Conservation (phyloP, 805 yeast genomes). For the Teunomyces pallodes region DNA sequence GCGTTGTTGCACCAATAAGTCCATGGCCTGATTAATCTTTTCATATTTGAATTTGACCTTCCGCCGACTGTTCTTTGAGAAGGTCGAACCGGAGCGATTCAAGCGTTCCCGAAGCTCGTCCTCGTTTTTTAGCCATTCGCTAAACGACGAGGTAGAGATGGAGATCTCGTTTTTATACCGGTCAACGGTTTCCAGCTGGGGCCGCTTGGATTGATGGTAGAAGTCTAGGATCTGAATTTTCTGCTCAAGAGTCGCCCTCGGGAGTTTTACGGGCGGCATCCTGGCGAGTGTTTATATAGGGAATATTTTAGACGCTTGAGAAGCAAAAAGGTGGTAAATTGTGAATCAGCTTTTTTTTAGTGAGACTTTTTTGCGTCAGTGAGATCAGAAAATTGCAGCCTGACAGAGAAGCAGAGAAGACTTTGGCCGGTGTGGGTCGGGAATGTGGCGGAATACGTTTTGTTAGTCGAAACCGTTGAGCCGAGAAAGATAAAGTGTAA, state of each 20-base stretch:
- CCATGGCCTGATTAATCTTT: conserved; percentile 60
- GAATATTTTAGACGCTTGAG: neutral
- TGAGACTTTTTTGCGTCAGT: neutral
- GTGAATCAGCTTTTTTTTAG: conserved; percentile 1
- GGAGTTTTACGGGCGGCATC: conserved; percentile 22
- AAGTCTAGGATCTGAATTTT: conserved; percentile 54
- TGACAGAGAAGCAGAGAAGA: neutral
- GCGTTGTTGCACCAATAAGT: conserved; percentile 46
- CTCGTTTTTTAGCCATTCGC: conserved; percentile 62
- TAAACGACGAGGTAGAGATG: conserved; percentile 57
- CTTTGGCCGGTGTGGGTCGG: neutral
- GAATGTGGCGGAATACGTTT: neutral
- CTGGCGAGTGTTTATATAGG: neutral
- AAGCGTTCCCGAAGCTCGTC: conserved; percentile 46
- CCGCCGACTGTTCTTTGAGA: conserved; percentile 37
- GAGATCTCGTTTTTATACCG: conserved; percentile 48
- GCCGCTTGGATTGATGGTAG: conserved; percentile 45
- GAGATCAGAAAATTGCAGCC: neutral
- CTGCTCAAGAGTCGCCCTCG: conserved; percentile 59
- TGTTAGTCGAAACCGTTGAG: neutral
- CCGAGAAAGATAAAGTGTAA: neutral
- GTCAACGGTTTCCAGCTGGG: conserved; percentile 60
- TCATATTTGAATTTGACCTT: conserved; percentile 54
- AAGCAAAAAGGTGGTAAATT: neutral
- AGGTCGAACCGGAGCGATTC: conserved; percentile 26